A percentile compares a stretch with the other conserved stretches of the same genome.
These are phyloP conservation scores for Candida broadrunensis DNA, from an alignment of 805 yeast genomes.

Conservation along the genomic window DNA sequence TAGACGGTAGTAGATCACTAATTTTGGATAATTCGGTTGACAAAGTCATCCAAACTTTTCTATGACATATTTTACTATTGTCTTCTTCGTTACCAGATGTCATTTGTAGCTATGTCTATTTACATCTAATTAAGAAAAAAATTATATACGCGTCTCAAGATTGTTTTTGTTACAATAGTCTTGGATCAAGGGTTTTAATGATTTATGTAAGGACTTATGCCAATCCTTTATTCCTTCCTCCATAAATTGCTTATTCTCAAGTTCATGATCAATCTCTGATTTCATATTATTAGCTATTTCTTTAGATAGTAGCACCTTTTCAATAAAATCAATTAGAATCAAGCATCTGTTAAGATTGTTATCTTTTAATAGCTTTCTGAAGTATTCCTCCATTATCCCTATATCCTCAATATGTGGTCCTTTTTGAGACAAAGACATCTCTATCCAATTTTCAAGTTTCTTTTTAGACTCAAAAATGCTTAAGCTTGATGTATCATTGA, in stretches of 20 bases:
- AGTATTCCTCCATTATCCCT: slow-evolving; percentile 15
- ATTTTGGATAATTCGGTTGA: slow-evolving; percentile 14
- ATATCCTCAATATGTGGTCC: slow-evolving; percentile 38
- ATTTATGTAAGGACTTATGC: slow-evolving; percentile 4
- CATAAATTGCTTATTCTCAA: background rate
- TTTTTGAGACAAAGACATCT: slow-evolving; percentile 21
- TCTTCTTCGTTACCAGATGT: background rate
- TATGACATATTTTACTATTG: background rate
- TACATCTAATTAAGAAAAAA: too few species aligned
- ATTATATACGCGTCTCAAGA: background rate
- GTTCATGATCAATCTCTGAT: background rate
- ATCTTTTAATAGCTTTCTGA: slow-evolving; percentile 14
- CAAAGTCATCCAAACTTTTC: slow-evolving; percentile 20
- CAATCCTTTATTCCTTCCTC: slow-evolving; percentile 9
- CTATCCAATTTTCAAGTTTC: slow-evolving; percentile 24
- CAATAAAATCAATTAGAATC: slow-evolving; percentile 11
- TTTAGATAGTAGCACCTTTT: slow-evolving; percentile 1
- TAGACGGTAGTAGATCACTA: slow-evolving; percentile 51
- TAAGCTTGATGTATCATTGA: slow-evolving; percentile 7
- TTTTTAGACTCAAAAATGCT: slow-evolving; percentile 10
- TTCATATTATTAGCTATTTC: slow-evolving; percentile 1
- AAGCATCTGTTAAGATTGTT: slow-evolving; percentile 15
- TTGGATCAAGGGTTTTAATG: background rate
- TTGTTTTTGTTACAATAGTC: background rate
- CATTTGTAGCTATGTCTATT: background rate